phyloP scores from a whole-genome alignment of 805 yeast species.

The Starmerella tilneyi region DNA sequence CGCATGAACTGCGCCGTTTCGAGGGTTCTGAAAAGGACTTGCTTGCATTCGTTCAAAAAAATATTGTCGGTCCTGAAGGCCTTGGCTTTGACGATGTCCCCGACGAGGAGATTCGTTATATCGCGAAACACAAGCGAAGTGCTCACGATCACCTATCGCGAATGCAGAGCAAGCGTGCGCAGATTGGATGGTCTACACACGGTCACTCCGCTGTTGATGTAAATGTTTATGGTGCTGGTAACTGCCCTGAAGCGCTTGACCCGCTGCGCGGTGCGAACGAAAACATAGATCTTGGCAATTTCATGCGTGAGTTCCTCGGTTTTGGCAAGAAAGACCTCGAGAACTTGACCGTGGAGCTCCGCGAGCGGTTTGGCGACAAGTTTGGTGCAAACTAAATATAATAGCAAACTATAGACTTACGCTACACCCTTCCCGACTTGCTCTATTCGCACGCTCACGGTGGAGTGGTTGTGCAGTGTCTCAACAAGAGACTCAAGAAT shows the following conservation, averaged over 20 bases:
- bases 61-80: conserved; percentile 46
- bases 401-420: too few species aligned
- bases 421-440: conserved; percentile 31
- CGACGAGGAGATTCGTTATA: conserved; percentile 41
- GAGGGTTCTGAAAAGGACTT: conserved; percentile 29
- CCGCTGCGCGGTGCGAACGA: conserved; percentile 58
- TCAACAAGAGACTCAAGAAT: conserved; percentile 25
- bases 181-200: conserved; percentile 92
- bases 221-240: conserved; percentile 67
- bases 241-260: conserved; percentile 29
- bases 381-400: too few species aligned
- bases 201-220: conserved; percentile 97
- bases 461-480: conserved; percentile 26
- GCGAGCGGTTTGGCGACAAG: conserved; percentile 16
- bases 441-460: conserved; percentile 27
- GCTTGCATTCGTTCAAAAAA: conserved; percentile 40
- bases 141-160: conserved; percentile 47
- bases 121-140: conserved; percentile 33
- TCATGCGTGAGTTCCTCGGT: conserved; percentile 47
- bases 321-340: conserved; percentile 21
- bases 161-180: conserved; percentile 70
- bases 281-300: conserved; percentile 73
- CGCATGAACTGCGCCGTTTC: conserved; percentile 37
- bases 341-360: conserved; percentile 27
- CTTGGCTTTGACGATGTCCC: conserved; percentile 56